phyloP scores from a whole-genome alignment of 345 rosid genomes.

The Cardiospermum halicacabum region DNA sequence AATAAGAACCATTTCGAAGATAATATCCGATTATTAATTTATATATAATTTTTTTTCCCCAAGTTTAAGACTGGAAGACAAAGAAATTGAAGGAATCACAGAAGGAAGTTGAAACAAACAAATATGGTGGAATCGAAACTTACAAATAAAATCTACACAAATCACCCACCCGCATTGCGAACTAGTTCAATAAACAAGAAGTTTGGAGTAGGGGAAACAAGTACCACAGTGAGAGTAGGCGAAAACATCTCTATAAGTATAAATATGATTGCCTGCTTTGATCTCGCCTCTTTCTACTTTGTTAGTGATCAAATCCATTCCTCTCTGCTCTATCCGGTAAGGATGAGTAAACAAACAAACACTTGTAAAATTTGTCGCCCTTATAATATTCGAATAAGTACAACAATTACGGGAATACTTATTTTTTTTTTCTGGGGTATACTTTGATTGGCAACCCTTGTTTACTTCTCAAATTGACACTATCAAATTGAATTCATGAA shows the following conservation, averaged over 20 bases:
- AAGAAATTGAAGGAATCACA: background rate
- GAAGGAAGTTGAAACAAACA: background rate
- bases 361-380: background rate
- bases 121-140: background rate
- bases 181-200: background rate
- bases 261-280: constrained; percentile 89
- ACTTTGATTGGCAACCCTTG: too few relatives aligned
- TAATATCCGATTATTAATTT: background rate
- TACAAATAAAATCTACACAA: background rate
- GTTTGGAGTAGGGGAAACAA: constrained; percentile 5
- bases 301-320: constrained; percentile 85
- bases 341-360: background rate
- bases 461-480: too few relatives aligned
- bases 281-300: constrained; percentile 68
- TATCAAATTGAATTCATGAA: too few relatives aligned
- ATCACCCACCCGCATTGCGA: constrained; percentile 19
- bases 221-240: constrained; percentile 95
- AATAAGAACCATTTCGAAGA: background rate
- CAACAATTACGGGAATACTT: too few relatives aligned
- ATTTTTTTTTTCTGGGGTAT: too few relatives aligned
- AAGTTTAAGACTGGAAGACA: background rate
- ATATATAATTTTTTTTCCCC: background rate
- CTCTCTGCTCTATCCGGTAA: constrained; percentile 18
- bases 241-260: constrained; percentile 92
- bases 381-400: background rate